Evolutionary conservation across 2,329 filamentous ascomycete species (phyloP).

Genomic region (Phoma herbarum): DNA sequence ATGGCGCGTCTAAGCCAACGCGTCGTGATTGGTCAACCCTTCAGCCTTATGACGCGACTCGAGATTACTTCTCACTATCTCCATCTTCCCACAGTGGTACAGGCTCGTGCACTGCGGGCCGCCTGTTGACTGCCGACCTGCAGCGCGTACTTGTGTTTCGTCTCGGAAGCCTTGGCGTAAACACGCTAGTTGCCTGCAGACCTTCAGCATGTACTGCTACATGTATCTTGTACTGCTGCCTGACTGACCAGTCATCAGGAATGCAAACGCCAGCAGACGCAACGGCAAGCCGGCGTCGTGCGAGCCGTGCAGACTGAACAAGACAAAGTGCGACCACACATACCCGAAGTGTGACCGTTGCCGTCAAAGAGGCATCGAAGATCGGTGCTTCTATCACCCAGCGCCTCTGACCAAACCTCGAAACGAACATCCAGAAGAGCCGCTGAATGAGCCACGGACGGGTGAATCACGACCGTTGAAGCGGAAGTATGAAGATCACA

Average conservation of each 20-base stretch:
- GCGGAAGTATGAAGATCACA: slow-evolving; percentile 34
- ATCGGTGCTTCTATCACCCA: slow-evolving; percentile 48
- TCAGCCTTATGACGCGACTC: slow-evolving; percentile 2
- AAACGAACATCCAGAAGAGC: slow-evolving; percentile 11
- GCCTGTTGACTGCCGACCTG: background rate
- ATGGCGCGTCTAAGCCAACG: slow-evolving; percentile 8
- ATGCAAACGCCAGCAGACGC: slow-evolving; percentile 38
- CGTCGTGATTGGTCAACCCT: slow-evolving; percentile 7
- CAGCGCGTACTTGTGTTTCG: background rate
- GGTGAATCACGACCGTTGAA: slow-evolving; percentile 33
- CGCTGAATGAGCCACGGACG: slow-evolving; percentile 8
- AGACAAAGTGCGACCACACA: slow-evolving; percentile 46
- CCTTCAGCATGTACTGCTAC: slow-evolving; percentile 10
- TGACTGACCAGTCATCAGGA: slow-evolving; percentile 30
- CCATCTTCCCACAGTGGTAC: slow-evolving; percentile 8
- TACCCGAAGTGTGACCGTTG: slow-evolving; percentile 46
- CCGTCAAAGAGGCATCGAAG: slow-evolving; percentile 44
- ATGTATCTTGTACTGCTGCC: slow-evolving; percentile 12
- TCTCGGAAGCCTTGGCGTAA: slow-evolving; percentile 3
- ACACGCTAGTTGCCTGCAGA: background rate
- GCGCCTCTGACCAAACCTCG: slow-evolving; percentile 46
- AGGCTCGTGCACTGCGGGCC: slow-evolving; percentile 11
- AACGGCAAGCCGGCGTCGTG: slow-evolving; percentile 48
- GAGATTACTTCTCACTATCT: background rate
- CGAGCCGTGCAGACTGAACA: slow-evolving; percentile 47